Percentiles rank a stretch among this genome's conserved stretches.
phyloP scores from a whole-genome alignment of 2,329 filamentous ascomycete species.

The Penicillium sp. region DNA sequence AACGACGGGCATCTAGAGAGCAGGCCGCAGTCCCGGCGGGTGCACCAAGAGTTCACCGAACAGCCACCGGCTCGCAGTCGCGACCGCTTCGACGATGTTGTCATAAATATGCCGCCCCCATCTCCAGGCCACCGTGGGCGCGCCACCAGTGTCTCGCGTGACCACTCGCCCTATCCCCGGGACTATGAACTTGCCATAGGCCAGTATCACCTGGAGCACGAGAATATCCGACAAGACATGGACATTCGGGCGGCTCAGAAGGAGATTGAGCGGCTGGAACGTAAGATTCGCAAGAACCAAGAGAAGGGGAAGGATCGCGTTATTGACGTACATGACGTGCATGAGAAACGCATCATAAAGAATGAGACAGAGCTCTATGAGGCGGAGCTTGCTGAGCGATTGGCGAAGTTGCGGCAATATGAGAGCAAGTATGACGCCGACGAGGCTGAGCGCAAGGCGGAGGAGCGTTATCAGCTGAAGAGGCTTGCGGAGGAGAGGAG shows the following conservation, averaged over 20 bases:
- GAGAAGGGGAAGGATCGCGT: constrained; percentile 23
- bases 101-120: not conserved
- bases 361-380: constrained; percentile 46
- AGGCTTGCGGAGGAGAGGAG: constrained; percentile 31
- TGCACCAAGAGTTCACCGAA: constrained; percentile 21
- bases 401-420: constrained; percentile 35
- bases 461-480: constrained; percentile 19
- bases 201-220: constrained; percentile 35
- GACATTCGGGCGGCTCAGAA: constrained; percentile 36
- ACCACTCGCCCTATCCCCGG: constrained; percentile 28
- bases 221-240: constrained; percentile 34
- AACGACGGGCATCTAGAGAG: constrained; percentile 27
- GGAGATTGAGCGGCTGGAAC: constrained; percentile 37
- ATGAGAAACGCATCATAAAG: constrained; percentile 29
- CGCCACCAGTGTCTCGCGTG: constrained; percentile 26
- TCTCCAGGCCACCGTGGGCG: constrained; percentile 19
- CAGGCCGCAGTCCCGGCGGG: constrained; percentile 26
- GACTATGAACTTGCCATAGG: constrained; percentile 36
- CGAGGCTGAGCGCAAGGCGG: constrained; percentile 18
- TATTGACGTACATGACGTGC: constrained; percentile 17
- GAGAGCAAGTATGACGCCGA: constrained; percentile 41
- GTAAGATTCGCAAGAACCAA: constrained; percentile 30
- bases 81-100: constrained; percentile 27
- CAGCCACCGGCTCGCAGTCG: not conserved
- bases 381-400: constrained; percentile 40